Base-by-base conservation (phyloP, 2,329 filamentous ascomycete genomes). In the Colletotrichum zoysiae region DNA sequence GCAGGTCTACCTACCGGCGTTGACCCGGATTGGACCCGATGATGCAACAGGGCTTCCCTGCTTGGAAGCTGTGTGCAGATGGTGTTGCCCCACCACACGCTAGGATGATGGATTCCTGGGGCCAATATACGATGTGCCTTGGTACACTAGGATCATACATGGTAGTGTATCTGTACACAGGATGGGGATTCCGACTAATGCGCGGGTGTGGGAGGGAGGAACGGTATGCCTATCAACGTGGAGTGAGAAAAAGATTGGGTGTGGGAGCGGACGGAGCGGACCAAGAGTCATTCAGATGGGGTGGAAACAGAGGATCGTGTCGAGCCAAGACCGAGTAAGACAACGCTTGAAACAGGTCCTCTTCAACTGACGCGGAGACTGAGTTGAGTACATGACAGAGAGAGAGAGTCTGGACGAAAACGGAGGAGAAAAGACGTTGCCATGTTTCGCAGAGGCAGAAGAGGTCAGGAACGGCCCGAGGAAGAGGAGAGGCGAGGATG, bases 21-120 rank as follows among this genome's bases (percentile, higher is more conserved):
- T 69, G 65, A 71, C 55, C 65, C 68, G 59, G 59, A 23, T 38
- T 56, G 20, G 59, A 38, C 57, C 46, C 51, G 65, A 71, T 71
- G 69, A 71, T 71, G 69, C 65, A 69, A 69, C 69, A 69, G 64
- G 59, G 59, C 46, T 71, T 46, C 65, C 65, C 55, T 69, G 65
- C 48, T 65, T 18, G 56, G 51, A 59, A 33, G 30, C 56, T 59
- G 59, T 69, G 69, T 59, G 40, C 65, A 51, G 33, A 44, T 62
- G 63, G 48, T 69, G 48, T 46, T 64, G 50, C 65, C 69, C 69
- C 69, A 64, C 59, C 33, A 55, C 38, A 35, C 38, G n/a, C 35
- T 51, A 68, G 51, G 26, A 12, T 26, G 57, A 30, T 30, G 30
- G 30, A 53, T 53, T 40, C 18, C 64, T 67, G 48, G 63, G 53